Conservation (phyloP, 2,329 filamentous ascomycete genomes). For the Xylariaceae sp. region DNA sequence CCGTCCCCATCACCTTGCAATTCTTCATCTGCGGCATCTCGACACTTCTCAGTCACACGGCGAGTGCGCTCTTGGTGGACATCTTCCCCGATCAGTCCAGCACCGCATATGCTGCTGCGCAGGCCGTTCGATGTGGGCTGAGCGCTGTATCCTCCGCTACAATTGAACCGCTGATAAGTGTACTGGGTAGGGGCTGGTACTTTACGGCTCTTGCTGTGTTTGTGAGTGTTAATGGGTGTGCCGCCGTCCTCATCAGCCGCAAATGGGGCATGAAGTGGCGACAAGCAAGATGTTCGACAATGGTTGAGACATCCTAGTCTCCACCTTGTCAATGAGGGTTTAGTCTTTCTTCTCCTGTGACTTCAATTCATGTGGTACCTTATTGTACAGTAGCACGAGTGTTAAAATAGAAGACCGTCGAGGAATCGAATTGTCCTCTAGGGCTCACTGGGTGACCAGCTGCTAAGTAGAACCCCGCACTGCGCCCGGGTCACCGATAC, state of each 20-base stretch:
- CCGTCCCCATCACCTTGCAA: conserved; percentile 4
- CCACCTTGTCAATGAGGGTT: too few species aligned
- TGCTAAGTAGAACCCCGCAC: too few species aligned
- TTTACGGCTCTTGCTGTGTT: background rate
- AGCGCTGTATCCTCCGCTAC: conserved; percentile 4
- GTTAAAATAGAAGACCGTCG: too few species aligned
- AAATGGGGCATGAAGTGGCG: background rate
- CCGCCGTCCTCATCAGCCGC: background rate
- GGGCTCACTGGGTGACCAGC: too few species aligned
- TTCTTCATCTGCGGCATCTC: conserved; percentile 6
- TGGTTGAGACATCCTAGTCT: too few species aligned
- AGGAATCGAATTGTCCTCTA: too few species aligned
- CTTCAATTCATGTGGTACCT: too few species aligned
- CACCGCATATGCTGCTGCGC: conserved; percentile 5
- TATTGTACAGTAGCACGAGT: too few species aligned
- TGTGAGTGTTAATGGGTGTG: background rate
- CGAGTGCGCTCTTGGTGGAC: conserved; percentile 9
- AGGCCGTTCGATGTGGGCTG: conserved; percentile 6
- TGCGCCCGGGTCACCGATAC: too few species aligned
- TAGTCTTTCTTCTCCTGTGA: too few species aligned
- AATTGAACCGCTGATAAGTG: conserved; percentile 2
- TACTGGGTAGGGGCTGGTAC: conserved; percentile 4
- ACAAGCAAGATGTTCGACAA: background rate
- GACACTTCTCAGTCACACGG: conserved; percentile 5
- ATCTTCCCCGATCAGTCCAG: conserved; percentile 8